phyloP scores from a whole-genome alignment of 768 basidiomycete genomes.

The Chalciporus sphaerocephalus region DNA sequence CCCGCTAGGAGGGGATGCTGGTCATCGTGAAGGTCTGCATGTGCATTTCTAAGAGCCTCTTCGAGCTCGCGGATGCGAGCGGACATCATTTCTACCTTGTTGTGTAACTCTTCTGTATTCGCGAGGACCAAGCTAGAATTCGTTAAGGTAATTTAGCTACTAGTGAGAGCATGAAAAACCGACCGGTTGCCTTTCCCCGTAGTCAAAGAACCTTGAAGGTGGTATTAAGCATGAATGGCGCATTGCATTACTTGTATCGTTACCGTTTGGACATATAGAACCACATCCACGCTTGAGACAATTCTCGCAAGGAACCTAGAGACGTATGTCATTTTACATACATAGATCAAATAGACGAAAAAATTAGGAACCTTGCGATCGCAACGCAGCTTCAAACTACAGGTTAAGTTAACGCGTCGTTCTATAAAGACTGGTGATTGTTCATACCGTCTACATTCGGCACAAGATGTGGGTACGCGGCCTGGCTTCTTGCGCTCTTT shows the following conservation, averaged over 20 bases:
- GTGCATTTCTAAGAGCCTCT: conserved; percentile 48
- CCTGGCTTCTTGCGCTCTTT: conserved; percentile 46
- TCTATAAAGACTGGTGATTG: neutral
- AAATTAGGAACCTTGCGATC: conserved; percentile 50
- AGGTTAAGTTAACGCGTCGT: neutral
- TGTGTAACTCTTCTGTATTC: conserved; percentile 68
- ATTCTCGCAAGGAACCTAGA: conserved; percentile 72
- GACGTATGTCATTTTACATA: conserved; percentile 14
- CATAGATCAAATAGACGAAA: neutral
- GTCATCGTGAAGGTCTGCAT: conserved; percentile 43
- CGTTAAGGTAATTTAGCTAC: neutral
- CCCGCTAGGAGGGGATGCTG: conserved; percentile 46
- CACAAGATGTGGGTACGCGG: conserved; percentile 41
- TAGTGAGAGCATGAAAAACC: conserved; percentile 6
- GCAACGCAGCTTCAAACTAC: conserved; percentile 59
- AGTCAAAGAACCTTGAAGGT: conserved; percentile 43
- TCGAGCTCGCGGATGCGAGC: conserved; percentile 61
- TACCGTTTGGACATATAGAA: conserved; percentile 74
- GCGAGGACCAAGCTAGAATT: conserved; percentile 50
- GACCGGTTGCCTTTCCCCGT: conserved; percentile 60
- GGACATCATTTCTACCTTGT: conserved; percentile 52
- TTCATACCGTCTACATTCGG: conserved; percentile 37
- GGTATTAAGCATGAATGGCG: conserved; percentile 1
- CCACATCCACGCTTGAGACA: conserved; percentile 73
- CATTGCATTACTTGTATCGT: conserved; percentile 5